Evolutionary conservation across 2,329 filamentous ascomycete genomes (phyloP).

Genomic region (Sporothrix pseudoabietina): DNA sequence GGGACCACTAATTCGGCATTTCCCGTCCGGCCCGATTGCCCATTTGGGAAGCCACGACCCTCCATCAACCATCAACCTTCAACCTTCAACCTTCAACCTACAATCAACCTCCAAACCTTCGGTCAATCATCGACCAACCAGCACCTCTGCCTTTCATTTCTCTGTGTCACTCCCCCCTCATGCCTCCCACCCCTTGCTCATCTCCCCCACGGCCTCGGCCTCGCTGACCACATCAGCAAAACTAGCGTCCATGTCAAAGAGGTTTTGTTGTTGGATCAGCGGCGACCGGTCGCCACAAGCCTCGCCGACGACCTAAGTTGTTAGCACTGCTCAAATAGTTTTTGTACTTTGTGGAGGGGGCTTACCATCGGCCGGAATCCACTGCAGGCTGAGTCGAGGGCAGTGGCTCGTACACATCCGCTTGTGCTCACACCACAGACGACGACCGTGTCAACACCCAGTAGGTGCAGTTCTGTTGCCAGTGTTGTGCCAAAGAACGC

Average conservation of each 20-base stretch:
- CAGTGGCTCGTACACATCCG: slow-evolving; percentile 49
- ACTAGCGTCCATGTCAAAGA: slow-evolving; percentile 51
- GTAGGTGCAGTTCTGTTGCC: slow-evolving; percentile 44
- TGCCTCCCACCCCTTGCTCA: slow-evolving; percentile 43
- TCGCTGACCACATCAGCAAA: slow-evolving; percentile 51
- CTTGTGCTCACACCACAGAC: slow-evolving; percentile 52
- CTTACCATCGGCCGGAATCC: slow-evolving; percentile 49
- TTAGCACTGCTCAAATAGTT: not conserved
- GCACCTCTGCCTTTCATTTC: not conserved
- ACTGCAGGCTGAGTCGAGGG: slow-evolving; percentile 49
- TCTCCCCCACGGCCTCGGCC: slow-evolving; percentile 45
- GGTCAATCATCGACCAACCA: not conserved
- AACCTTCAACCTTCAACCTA: too few relatives aligned
- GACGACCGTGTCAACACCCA: slow-evolving; percentile 48
- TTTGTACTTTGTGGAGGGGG: not conserved
- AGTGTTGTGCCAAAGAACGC: slow-evolving; percentile 52
- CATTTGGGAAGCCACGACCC: not conserved
- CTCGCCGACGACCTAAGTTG: slow-evolving; percentile 39
- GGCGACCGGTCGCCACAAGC: slow-evolving; percentile 49
- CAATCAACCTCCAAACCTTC: not conserved
- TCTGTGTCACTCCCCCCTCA: not conserved
- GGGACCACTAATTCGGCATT: slow-evolving; percentile 18
- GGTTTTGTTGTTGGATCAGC: slow-evolving; percentile 48
- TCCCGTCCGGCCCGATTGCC: slow-evolving; percentile 7
- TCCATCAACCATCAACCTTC: not conserved